Evolutionary conservation across 257 asterid species (phyloP).

Genomic region (Ehretia macrophylla): DNA sequence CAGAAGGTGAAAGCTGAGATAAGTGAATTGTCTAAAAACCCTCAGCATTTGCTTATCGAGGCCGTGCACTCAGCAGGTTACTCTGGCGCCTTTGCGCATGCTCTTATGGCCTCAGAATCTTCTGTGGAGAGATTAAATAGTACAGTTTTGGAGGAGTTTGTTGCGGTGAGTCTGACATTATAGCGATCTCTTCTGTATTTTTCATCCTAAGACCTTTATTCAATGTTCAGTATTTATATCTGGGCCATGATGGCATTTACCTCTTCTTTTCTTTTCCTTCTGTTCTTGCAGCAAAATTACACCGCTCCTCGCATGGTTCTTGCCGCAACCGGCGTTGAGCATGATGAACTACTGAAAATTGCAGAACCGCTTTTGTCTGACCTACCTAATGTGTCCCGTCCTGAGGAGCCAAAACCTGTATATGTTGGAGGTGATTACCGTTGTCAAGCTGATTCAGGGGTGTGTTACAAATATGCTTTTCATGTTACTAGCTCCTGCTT

Average conservation of each 20-base stretch:
- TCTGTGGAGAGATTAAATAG: constrained; percentile 46
- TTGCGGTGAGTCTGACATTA: constrained; percentile 51
- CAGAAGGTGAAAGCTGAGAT: constrained; percentile 58
- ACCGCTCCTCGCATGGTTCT: constrained; percentile 82
- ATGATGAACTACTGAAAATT: constrained; percentile 61
- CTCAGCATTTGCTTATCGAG: constrained; percentile 75
- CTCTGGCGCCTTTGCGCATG: constrained; percentile 56
- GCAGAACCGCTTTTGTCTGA: constrained; percentile 85
- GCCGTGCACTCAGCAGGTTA: constrained; percentile 80
- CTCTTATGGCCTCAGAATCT: constrained; percentile 76
- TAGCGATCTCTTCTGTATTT: not conserved
- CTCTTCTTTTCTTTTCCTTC: constrained; percentile 17
- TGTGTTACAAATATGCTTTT: constrained; percentile 29
- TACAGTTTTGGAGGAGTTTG: constrained; percentile 68
- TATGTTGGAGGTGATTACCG: constrained; percentile 89
- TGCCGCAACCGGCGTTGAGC: constrained; percentile 91
- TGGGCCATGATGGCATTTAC: not conserved
- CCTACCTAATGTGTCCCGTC: constrained; percentile 40
- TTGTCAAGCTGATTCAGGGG: constrained; percentile 72
- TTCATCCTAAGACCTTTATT: constrained; percentile 6
- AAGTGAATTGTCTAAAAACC: constrained; percentile 61
- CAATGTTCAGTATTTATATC: constrained; percentile 4
- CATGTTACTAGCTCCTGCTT: not conserved
- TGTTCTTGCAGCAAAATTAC: constrained; percentile 52
- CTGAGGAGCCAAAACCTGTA: constrained; percentile 47